phyloP scores from a whole-genome alignment of 2,329 filamentous ascomycete genomes.

The Conoideocrella luteorostrata region DNA sequence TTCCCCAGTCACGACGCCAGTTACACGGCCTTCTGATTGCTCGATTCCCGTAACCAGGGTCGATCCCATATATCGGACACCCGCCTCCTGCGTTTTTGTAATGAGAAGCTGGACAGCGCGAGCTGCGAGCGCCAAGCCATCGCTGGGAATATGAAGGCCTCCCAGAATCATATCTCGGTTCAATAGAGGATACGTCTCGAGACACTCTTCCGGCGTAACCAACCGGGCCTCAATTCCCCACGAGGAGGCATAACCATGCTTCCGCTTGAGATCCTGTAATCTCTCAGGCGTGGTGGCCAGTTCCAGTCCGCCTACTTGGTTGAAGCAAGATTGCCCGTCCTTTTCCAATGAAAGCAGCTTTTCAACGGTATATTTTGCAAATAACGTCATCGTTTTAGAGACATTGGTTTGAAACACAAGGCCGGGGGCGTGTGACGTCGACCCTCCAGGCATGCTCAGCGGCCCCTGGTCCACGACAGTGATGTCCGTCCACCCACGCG shows the following conservation, averaged over 20 bases:
- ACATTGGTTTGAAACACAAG: slow-evolving; percentile 58
- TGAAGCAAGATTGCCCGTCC: slow-evolving; percentile 42
- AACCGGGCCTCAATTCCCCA: slow-evolving; percentile 54
- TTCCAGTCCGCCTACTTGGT: slow-evolving; percentile 57
- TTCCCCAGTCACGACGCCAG: slow-evolving; percentile 45
- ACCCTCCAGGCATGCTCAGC: slow-evolving; percentile 55
- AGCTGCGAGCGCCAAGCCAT: slow-evolving; percentile 55
- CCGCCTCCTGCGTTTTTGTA: slow-evolving; percentile 48
- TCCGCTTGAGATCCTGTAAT: slow-evolving; percentile 55
- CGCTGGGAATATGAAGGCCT: slow-evolving; percentile 53
- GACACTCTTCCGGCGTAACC: slow-evolving; percentile 45
- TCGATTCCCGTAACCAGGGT: slow-evolving; percentile 55
- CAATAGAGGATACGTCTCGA: slow-evolving; percentile 47
- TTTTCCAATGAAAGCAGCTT: slow-evolving; percentile 47
- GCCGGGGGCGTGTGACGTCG: slow-evolving; percentile 59
- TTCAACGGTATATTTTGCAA: slow-evolving; percentile 56
- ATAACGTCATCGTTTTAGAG: slow-evolving; percentile 49
- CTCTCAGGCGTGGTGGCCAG: slow-evolving; percentile 54
- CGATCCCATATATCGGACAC: slow-evolving; percentile 49
- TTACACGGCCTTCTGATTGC: slow-evolving; percentile 40
- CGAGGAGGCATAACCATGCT: slow-evolving; percentile 52
- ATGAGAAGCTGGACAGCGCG: slow-evolving; percentile 57
- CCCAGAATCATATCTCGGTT: slow-evolving; percentile 48
- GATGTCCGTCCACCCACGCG: slow-evolving; percentile 56
- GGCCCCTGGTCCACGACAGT: slow-evolving; percentile 61